Base-by-base conservation (phyloP, 768 basidiomycete genomes). In the Gautieria morchelliformis region DNA sequence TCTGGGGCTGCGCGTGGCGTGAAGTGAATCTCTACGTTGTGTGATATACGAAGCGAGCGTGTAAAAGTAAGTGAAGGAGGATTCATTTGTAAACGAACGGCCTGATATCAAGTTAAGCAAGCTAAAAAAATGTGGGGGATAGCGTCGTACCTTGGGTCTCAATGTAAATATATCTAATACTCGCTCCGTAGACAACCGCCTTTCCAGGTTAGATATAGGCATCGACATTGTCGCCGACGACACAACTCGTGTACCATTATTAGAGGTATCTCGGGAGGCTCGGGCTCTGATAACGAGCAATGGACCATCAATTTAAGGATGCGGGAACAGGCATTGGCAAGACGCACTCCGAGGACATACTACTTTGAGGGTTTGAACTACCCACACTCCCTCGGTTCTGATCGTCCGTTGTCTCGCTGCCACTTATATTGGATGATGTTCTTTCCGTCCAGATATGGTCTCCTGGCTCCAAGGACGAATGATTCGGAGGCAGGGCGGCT, bases 101-200 rank as follows among this genome's bases (percentile, higher is more conserved):
- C 80, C 94, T 96, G 63, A 6, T 58, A 48, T 47, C 42, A n/a
- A 56, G 32, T 11, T 62, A 39, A 27, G 40, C 42, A 54, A 50
- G 58, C 45, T 33, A 20, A n/a, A 56, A 39, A 14, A 5, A 57
- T 46, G 9, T 14, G 17, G 33, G 30, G n/a, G 7, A 42, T 19
- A 49, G 3, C 14, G 10, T 37, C 5, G 35, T 61, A 92, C 95
- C 81, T 92, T 93, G 1, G 87, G 87, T 61, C 81, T 79, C 93
- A 99, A 95, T 1, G 91, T 90, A 69, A 99, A 99, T 46, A 99
- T 84, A 68, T 99, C 96, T 30, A 97, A 72, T 8, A 90, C 90
- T 19, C 80, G 75, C 32, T 86, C 80, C 1, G 90, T 85, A 30
- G 84, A 78, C 35, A 99, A 75, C 27, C 90, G 76, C 35, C 79